Percentiles rank a stretch among this genome's conserved stretches.
Conservation (phyloP, 2,329 filamentous ascomycete species). For the Ceratocystis papillata region DNA sequence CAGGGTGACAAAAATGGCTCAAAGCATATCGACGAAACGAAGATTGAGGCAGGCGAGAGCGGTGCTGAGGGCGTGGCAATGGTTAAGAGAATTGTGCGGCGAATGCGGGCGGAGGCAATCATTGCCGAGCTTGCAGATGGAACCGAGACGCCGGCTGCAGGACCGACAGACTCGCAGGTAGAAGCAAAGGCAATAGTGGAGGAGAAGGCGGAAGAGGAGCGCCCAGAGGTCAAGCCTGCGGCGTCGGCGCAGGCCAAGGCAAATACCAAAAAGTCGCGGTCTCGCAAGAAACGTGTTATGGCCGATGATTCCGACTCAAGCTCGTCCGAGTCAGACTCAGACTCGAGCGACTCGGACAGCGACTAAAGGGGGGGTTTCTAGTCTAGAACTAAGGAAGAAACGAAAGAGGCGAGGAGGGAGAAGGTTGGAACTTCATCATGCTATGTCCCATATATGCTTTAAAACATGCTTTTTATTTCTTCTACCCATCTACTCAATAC, state of each 20-base stretch:
- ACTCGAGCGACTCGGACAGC: conserved; percentile 30
- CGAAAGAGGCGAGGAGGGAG: background rate
- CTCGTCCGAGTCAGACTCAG: conserved; percentile 27
- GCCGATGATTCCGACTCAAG: conserved; percentile 31
- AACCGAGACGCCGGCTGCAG: conserved; percentile 18
- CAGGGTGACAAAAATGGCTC: conserved; percentile 35
- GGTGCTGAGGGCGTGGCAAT: conserved; percentile 31
- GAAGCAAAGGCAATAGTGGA: conserved; percentile 19
- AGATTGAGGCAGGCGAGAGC: conserved; percentile 39
- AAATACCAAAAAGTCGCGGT: conserved; percentile 33
- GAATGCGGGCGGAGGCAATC: conserved; percentile 52
- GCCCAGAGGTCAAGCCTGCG: conserved; percentile 23
- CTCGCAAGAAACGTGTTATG: conserved; percentile 24
- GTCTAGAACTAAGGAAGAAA: no score
- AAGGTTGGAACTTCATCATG: conserved; percentile 1
- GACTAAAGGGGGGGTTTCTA: conserved; percentile 12
- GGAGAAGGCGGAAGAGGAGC: conserved; percentile 21
- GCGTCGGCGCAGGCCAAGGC: conserved; percentile 25
- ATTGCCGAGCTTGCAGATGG: conserved; percentile 39
- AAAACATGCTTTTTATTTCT: conserved; percentile 2
- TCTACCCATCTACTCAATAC: conserved; percentile 29
- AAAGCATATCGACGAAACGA: conserved; percentile 40
- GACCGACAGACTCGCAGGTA: conserved; percentile 1
- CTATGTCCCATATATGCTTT: conserved; percentile 4
- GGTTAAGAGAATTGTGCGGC: conserved; percentile 47